Conservation (phyloP, 805 yeast genomes). For the Candida taoyuanica region DNA sequence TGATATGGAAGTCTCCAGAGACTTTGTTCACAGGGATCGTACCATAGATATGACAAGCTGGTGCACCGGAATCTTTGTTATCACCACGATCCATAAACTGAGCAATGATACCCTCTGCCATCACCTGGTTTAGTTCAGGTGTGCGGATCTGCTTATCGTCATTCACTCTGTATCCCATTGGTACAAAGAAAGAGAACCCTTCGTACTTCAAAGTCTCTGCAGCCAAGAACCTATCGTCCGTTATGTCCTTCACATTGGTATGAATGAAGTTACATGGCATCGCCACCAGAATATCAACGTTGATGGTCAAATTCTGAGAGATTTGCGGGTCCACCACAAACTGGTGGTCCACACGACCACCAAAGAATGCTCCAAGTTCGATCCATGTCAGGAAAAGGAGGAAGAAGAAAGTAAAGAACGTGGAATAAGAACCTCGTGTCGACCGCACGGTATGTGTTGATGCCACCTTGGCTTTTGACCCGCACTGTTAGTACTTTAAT, state of each 20-base stretch:
- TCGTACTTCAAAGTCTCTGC: constrained; percentile 69
- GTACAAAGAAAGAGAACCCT: constrained; percentile 55
- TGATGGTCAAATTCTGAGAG: constrained; percentile 56
- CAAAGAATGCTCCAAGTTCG: constrained; percentile 78
- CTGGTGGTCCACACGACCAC: constrained; percentile 75
- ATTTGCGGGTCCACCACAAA: constrained; percentile 67
- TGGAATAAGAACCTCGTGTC: constrained; percentile 69
- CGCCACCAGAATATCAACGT: constrained; percentile 74
- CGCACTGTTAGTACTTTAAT: no score
- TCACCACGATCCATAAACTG: constrained; percentile 47
- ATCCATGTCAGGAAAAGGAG: constrained; percentile 73
- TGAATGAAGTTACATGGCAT: constrained; percentile 79
- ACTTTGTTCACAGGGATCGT: constrained; percentile 81
- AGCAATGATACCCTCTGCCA: constrained; percentile 63
- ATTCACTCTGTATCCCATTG: constrained; percentile 43
- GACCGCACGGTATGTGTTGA: constrained; percentile 71
- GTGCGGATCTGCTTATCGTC: constrained; percentile 43
- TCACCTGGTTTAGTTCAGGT: constrained; percentile 62
- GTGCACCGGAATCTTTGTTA: constrained; percentile 45
- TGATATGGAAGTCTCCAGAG: constrained; percentile 78
- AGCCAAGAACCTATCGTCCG: constrained; percentile 76
- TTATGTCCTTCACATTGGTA: constrained; percentile 71
- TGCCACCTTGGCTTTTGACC: constrained; percentile 54
- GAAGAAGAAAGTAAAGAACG: constrained; percentile 56
- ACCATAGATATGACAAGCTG: constrained; percentile 84